Base-by-base conservation (phyloP, 495 filamentous ascomycete genomes). In the Parmelia sp. region DNA sequence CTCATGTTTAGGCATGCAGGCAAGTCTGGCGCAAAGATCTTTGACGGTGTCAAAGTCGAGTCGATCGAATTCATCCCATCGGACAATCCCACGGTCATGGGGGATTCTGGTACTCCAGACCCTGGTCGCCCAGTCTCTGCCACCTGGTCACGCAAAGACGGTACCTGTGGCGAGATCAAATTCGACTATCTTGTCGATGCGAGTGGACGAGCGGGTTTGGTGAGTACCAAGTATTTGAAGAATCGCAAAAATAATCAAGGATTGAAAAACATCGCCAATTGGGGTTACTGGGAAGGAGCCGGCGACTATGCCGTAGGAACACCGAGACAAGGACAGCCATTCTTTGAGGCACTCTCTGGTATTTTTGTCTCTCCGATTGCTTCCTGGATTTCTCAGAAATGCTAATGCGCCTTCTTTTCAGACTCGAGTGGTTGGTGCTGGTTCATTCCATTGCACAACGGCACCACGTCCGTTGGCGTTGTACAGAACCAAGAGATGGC, bases 1-100 rank as follows among this genome's bases (percentile, higher is more conserved):
- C 31, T 83, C 10, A 73, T 84, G 12, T 82, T 84, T 66, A 61
- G 73, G 25, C 80, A 84, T 65, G 82, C 81, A 9, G 73, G 58
- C 2, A 66, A 74, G 49, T 69, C 71, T 55, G 81, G 81, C 14
- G 82, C 78, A 15, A 70, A 79, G 36, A 70, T 67, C n/a, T 83
- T 83, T 59, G 77, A 84, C 35, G 74, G 69, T 15, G 69, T 71
- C 62, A 78, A 80, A 55, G 79, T 83, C 25, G 63, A 70, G 8
- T 60, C 66, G 27, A 65, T 83, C 9, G 58, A 77, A 19, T 83
- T 78, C 40, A 67, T 36, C 7, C 53, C 69, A 14, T 27, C 37
- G 10, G 31, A 42, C 21, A 15, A 44, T 12, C n/a, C 60, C 23
- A 57, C 57, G 40, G 47, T 10, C 23, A 25, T 25, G 10, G 12